Evolutionary conservation across 2,329 filamentous ascomycete species (phyloP).

Genomic region (Helotiales sp.): DNA sequence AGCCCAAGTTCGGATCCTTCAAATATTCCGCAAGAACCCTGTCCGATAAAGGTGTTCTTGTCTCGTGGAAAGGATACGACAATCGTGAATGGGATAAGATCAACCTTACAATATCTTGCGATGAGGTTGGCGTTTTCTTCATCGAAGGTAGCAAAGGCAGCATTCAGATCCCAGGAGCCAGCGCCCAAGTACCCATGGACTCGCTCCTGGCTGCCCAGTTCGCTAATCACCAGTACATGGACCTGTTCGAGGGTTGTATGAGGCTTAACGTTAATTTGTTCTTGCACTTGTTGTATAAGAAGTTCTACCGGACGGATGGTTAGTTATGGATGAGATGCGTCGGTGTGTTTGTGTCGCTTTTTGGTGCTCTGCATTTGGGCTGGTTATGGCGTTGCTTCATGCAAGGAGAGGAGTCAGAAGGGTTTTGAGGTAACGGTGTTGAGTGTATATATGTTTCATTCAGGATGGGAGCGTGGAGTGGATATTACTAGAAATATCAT

Average conservation of each 20-base stretch:
- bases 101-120: conserved; percentile 91
- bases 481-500: conserved; percentile 33
- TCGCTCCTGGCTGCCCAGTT: conserved; percentile 96
- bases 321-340: conserved; percentile 23
- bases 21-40: conserved; percentile 93
- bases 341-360: conserved; percentile 16
- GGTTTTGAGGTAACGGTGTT: conserved; percentile 30
- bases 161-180: conserved; percentile 95
- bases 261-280: conserved; percentile 95
- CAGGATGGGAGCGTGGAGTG: conserved; percentile 18
- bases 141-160: conserved; percentile 89
- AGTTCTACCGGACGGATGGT: conserved; percentile 81
- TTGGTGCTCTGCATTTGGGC: conserved; percentile 30
- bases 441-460: conserved; percentile 39
- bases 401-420: conserved; percentile 21
- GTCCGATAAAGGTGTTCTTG: conserved; percentile 90
- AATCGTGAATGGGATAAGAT: conserved; percentile 89
- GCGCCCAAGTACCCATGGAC: conserved; percentile 85
- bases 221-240: conserved; percentile 95
- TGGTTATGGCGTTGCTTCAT: conserved; percentile 35
- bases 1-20: conserved; percentile 96
- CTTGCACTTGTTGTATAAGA: conserved; percentile 96
- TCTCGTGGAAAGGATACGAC: conserved; percentile 84
- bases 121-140: conserved; percentile 91
- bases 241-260: conserved; percentile 83